These are phyloP conservation scores for Platismatia glauca DNA, from an alignment of 495 filamentous ascomycete genomes.

Conservation along the genomic window DNA sequence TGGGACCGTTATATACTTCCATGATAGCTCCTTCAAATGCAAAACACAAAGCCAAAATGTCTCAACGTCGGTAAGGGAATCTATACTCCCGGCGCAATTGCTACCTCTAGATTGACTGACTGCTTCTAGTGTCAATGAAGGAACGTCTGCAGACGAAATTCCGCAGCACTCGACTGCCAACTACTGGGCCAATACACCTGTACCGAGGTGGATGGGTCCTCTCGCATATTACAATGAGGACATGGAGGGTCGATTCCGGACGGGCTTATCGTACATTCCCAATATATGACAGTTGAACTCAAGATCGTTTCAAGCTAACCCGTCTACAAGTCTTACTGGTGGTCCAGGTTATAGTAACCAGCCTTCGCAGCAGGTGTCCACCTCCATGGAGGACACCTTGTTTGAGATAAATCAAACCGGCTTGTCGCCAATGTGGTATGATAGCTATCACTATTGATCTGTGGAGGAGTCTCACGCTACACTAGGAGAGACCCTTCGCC, in stretches of 20 bases:
- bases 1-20: not conserved
- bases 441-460: too few species aligned
- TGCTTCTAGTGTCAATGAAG: not conserved
- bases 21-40: not conserved
- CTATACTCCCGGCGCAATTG: not conserved
- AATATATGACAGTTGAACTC: too few species aligned
- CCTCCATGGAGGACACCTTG: not conserved
- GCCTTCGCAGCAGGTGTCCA: not conserved
- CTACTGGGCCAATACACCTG: not conserved
- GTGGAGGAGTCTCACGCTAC: not conserved
- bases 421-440: slow-evolving; percentile 2
- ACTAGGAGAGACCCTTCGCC: not conserved
- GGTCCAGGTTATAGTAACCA: not conserved
- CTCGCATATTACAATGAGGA: not conserved
- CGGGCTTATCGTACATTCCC: not conserved
- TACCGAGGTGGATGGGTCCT: not conserved
- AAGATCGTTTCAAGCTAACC: not conserved
- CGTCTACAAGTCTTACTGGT: not conserved
- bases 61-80: not conserved
- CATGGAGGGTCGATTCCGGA: not conserved
- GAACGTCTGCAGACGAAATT: not conserved
- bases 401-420: not conserved
- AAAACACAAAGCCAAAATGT: not conserved
- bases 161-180: not conserved
- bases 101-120: not conserved